These are phyloP conservation scores for Penicillium bialowiezense DNA, from an alignment of 495 filamentous ascomycete species.

Conservation along the genomic window DNA sequence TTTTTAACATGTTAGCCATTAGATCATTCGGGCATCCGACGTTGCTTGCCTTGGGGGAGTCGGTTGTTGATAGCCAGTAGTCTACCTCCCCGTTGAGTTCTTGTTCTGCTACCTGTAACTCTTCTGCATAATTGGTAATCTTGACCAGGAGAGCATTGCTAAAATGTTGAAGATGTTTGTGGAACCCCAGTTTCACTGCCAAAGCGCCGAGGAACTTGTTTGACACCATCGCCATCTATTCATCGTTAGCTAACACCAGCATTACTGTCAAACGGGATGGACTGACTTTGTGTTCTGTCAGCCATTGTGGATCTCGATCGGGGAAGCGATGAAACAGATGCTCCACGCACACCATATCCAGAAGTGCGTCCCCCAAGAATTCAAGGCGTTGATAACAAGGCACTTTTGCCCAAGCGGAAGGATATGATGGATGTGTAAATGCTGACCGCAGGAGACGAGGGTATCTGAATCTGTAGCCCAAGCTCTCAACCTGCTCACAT, in stretches of 20 bases:
- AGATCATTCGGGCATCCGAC: background rate
- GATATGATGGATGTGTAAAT: slow-evolving; percentile 84
- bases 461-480: slow-evolving; percentile 79
- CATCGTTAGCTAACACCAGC: slow-evolving; percentile 5
- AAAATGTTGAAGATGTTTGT: slow-evolving; percentile 67
- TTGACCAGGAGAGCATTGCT: slow-evolving; percentile 55
- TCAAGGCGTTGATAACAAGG: slow-evolving; percentile 92
- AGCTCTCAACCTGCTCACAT: slow-evolving; percentile 58
- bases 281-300: slow-evolving; percentile 88
- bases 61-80: slow-evolving; percentile 70
- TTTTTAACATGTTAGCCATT: background rate
- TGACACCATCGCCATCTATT: slow-evolving; percentile 91
- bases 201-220: slow-evolving; percentile 91
- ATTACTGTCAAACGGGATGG: too few species aligned
- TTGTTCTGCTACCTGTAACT: slow-evolving; percentile 55
- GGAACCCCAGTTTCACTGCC: slow-evolving; percentile 71
- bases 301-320: slow-evolving; percentile 86
- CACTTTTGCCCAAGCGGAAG: slow-evolving; percentile 66
- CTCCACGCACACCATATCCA: slow-evolving; percentile 85
- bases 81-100: slow-evolving; percentile 59
- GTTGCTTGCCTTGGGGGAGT: slow-evolving; percentile 65
- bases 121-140: slow-evolving; percentile 66
- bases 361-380: slow-evolving; percentile 86
- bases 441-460: slow-evolving; percentile 78
- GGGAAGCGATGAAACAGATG: slow-evolving; percentile 75